Evolutionary conservation across 805 yeast genomes (phyloP).

Genomic region (Teunomyces panamensis): DNA sequence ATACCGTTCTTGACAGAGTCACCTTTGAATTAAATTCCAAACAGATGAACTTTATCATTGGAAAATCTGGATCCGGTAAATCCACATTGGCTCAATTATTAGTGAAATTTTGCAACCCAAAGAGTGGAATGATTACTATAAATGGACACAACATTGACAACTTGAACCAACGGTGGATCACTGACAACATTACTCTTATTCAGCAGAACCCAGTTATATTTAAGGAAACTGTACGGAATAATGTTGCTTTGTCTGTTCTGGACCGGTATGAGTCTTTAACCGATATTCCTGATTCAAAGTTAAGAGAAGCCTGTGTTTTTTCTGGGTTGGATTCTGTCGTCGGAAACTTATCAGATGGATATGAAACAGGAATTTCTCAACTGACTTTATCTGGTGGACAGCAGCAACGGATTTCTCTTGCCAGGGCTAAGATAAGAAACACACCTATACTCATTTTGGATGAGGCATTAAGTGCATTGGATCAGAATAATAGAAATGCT

Average conservation of each 20-base stretch:
- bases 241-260: constrained; percentile 53
- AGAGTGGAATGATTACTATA: constrained; percentile 55
- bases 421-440: constrained; percentile 74
- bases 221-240: constrained; percentile 58
- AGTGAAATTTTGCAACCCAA: constrained; percentile 52
- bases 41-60: constrained; percentile 63
- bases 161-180: constrained; percentile 51
- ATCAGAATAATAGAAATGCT: constrained; percentile 43
- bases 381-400: constrained; percentile 83
- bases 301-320: constrained; percentile 47
- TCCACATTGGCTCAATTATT: constrained; percentile 73
- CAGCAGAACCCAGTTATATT: constrained; percentile 72
- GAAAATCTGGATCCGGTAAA: constrained; percentile 91
- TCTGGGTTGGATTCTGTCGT: constrained; percentile 53
- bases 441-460: constrained; percentile 78
- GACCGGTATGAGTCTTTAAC: constrained; percentile 16
- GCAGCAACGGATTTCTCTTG: constrained; percentile 76
- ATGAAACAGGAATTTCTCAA: constrained; percentile 49
- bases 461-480: constrained; percentile 84
- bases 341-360: constrained; percentile 48
- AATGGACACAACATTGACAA: constrained; percentile 49
- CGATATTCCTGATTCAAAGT: constrained; percentile 16
- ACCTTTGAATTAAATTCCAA: constrained; percentile 45
- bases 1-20: constrained; percentile 47
- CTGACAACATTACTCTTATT: constrained; percentile 64